phyloP scores from a whole-genome alignment of 2,329 filamentous ascomycete genomes.

The Beauveria pseudobassiana region DNA sequence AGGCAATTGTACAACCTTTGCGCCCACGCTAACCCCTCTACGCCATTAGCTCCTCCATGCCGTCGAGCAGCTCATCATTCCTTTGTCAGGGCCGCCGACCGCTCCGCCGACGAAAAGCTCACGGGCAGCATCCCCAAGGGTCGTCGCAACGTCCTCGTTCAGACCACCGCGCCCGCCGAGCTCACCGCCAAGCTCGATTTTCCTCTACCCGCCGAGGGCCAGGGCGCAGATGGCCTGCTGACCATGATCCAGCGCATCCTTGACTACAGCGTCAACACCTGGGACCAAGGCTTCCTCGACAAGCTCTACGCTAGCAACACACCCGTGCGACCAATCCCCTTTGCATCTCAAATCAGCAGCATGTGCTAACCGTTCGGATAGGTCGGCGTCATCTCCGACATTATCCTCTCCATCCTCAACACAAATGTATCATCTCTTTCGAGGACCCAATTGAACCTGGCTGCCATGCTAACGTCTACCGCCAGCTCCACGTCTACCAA shows the following conservation, averaged over 20 bases:
- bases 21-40: no score
- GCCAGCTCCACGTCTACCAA: constrained; percentile 77
- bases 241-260: constrained; percentile 64
- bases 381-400: constrained; percentile 77
- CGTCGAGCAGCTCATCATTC: constrained; percentile 60
- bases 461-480: not conserved
- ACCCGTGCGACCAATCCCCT: constrained; percentile 46
- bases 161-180: constrained; percentile 52
- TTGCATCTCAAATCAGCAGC: not conserved
- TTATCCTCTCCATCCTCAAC: constrained; percentile 79
- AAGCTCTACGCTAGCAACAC: constrained; percentile 92
- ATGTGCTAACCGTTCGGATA: constrained; percentile 21
- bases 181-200: constrained; percentile 49
- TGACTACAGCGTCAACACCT: constrained; percentile 91
- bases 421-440: constrained; percentile 57
- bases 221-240: constrained; percentile 67
- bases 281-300: constrained; percentile 93
- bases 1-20: no score
- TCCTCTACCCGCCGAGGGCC: constrained; percentile 49
- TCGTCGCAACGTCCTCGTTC: constrained; percentile 52
- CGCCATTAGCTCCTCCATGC: constrained; percentile 54
- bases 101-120: constrained; percentile 43
- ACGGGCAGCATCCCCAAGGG: constrained; percentile 41
- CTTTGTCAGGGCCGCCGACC: constrained; percentile 64
- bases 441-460: no score